Conservation (phyloP, 2,329 filamentous ascomycete species). For the Balansia obtecta region DNA sequence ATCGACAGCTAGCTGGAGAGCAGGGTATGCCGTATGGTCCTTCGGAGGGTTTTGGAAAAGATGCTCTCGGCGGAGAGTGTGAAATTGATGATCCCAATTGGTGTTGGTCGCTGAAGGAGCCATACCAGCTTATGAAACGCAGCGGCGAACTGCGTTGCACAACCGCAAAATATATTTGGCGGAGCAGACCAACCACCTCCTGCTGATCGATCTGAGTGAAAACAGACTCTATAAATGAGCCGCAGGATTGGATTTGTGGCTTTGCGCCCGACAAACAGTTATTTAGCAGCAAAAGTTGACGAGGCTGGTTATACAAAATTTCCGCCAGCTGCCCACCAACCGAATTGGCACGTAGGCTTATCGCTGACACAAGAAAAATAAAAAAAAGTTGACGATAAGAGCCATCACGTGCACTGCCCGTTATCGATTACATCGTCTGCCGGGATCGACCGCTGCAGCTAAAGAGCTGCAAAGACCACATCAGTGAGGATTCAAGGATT, state of each 20-base stretch:
- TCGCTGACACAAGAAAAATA: slow-evolving; percentile 10
- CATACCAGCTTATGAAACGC: slow-evolving; percentile 27
- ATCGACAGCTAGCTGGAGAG: slow-evolving; percentile 71
- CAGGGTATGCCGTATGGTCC: slow-evolving; percentile 79
- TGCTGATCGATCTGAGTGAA: too few species aligned
- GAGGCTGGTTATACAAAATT: slow-evolving; percentile 18
- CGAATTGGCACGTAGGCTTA: slow-evolving; percentile 1
- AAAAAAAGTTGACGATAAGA: slow-evolving; percentile 19
- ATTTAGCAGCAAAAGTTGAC: slow-evolving; percentile 13
- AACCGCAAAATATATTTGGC: not conserved
- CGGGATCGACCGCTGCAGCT: too few species aligned
- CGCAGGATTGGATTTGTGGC: not conserved
- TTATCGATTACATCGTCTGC: slow-evolving; percentile 14
- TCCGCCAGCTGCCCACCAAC: slow-evolving; percentile 5
- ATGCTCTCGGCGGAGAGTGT: slow-evolving; percentile 73
- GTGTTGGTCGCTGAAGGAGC: slow-evolving; percentile 47
- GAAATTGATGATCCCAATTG: slow-evolving; percentile 74
- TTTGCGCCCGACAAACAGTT: not conserved
- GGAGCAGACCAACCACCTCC: too few species aligned
- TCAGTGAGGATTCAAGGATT: too few species aligned
- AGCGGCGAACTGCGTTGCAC: slow-evolving; percentile 2
- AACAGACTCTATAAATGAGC: not conserved
- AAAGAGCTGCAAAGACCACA: too few species aligned
- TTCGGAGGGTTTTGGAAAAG: slow-evolving; percentile 82
- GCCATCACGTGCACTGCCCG: slow-evolving; percentile 10